Conservation (phyloP, 2,329 filamentous ascomycete species). For the Colletotrichum tabaci region DNA sequence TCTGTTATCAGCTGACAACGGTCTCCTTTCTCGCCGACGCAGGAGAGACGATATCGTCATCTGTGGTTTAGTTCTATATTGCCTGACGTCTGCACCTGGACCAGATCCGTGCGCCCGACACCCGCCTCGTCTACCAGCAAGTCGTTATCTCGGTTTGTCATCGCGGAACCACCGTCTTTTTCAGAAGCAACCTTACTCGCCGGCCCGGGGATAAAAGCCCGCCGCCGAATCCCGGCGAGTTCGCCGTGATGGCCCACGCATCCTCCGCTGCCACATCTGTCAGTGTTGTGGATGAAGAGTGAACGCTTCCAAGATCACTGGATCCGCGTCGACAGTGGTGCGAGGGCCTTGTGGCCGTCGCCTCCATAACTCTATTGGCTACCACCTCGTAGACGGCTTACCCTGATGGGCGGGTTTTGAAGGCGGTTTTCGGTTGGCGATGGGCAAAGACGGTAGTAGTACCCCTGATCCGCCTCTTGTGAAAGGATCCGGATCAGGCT, state of each 20-base stretch:
- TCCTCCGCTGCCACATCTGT: background rate
- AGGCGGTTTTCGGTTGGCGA: background rate
- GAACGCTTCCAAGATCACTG: background rate
- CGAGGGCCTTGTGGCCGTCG: background rate
- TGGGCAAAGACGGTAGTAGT: conserved; percentile 4
- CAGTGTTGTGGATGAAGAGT: background rate
- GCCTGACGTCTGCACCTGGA: background rate
- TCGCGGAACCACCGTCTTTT: background rate
- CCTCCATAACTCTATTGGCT: background rate
- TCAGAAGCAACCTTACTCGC: background rate
- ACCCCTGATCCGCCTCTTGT: conserved; percentile 18
- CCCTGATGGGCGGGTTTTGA: background rate
- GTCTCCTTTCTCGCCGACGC: too few relatives aligned
- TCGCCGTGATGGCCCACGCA: conserved; percentile 1
- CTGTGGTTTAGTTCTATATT: background rate
- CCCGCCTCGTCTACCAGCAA: background rate
- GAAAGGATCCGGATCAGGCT: background rate
- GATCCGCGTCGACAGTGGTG: background rate
- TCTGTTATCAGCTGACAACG: conserved; percentile 6
- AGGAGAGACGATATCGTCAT: conserved; percentile 15
- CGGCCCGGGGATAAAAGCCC: background rate
- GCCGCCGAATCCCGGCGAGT: background rate
- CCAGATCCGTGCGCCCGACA: conserved; percentile 1
- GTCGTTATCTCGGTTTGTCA: background rate
- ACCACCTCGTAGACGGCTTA: conserved; percentile 10